Conservation (phyloP, 2,329 filamentous ascomycete genomes). For the Clonostachys solani region DNA sequence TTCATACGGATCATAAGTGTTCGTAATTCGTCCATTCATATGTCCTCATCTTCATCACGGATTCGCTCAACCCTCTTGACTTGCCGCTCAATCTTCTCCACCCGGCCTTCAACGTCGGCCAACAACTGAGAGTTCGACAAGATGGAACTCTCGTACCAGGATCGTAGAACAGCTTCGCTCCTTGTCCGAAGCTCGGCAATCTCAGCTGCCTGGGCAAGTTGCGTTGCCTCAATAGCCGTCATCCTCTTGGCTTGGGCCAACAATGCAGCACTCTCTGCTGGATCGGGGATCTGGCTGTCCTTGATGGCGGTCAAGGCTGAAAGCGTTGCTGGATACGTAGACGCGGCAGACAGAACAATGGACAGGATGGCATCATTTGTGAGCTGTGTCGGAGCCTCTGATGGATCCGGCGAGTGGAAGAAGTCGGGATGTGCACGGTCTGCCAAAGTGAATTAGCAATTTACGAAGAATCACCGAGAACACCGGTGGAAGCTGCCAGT, state of each 20-base stretch:
- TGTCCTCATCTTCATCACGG: constrained; percentile 42
- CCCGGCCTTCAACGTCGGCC: constrained; percentile 65
- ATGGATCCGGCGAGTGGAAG: constrained; percentile 42
- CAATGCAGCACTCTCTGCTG: constrained; percentile 49
- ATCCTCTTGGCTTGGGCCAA: constrained; percentile 58
- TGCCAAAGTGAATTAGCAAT: constrained; percentile 13
- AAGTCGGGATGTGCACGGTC: constrained; percentile 50
- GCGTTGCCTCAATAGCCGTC: constrained; percentile 53
- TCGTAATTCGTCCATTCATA: constrained; percentile 9
- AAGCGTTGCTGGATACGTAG: constrained; percentile 49
- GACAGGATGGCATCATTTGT: constrained; percentile 45
- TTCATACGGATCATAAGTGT: not conserved
- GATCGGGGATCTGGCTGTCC: constrained; percentile 53
- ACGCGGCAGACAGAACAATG: constrained; percentile 51
- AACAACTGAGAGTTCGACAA: constrained; percentile 65
- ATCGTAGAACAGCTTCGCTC: constrained; percentile 58
- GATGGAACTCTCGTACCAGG: constrained; percentile 72
- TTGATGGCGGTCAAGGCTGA: constrained; percentile 54
- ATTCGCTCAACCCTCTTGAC: constrained; percentile 61
- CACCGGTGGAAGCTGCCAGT: not conserved
- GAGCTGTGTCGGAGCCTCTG: constrained; percentile 47
- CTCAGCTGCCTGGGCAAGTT: constrained; percentile 57
- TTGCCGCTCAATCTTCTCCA: constrained; percentile 61
- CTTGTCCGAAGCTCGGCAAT: constrained; percentile 58
- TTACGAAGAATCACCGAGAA: too few species aligned